These are phyloP conservation scores for Calocybe cyanea DNA, from an alignment of 768 basidiomycete genomes.

Conservation along the genomic window DNA sequence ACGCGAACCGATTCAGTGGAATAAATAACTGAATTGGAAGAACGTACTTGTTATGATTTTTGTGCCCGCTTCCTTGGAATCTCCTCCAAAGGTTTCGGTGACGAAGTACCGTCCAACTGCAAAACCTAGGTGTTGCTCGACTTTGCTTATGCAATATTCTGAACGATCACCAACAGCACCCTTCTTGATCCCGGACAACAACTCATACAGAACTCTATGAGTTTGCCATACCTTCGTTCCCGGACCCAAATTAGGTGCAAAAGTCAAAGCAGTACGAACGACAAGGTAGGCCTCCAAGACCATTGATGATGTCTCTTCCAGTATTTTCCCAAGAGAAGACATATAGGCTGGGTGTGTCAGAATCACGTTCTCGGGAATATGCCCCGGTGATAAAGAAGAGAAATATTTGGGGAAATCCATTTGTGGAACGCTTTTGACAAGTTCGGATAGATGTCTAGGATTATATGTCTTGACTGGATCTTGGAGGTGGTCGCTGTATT, in stretches of 20 bases:
- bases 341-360: slow-evolving; percentile 81
- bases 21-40: slow-evolving; percentile 10
- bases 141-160: slow-evolving; percentile 74
- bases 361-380: slow-evolving; percentile 73
- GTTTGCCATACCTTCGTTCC: slow-evolving; percentile 79
- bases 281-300: slow-evolving; percentile 87
- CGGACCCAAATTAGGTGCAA: slow-evolving; percentile 69
- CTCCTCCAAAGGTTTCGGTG: slow-evolving; percentile 72
- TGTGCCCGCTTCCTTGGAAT: slow-evolving; percentile 77
- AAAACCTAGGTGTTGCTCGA: slow-evolving; percentile 80
- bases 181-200: slow-evolving; percentile 79
- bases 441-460: slow-evolving; percentile 64
- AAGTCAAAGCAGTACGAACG: slow-evolving; percentile 63
- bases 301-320: slow-evolving; percentile 62
- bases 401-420: slow-evolving; percentile 86
- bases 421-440: slow-evolving; percentile 67
- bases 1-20: slow-evolving; percentile 12
- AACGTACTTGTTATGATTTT: slow-evolving; percentile 70
- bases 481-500: slow-evolving; percentile 58
- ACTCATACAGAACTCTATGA: slow-evolving; percentile 63
- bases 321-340: slow-evolving; percentile 58
- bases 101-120: slow-evolving; percentile 89
- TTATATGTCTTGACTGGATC: slow-evolving; percentile 91
- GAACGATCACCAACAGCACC: slow-evolving; percentile 81
- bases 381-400: slow-evolving; percentile 75